These are phyloP conservation scores for Trichoderma asperellum DNA, from an alignment of 2,329 filamentous ascomycete genomes.

Conservation along the genomic window DNA sequence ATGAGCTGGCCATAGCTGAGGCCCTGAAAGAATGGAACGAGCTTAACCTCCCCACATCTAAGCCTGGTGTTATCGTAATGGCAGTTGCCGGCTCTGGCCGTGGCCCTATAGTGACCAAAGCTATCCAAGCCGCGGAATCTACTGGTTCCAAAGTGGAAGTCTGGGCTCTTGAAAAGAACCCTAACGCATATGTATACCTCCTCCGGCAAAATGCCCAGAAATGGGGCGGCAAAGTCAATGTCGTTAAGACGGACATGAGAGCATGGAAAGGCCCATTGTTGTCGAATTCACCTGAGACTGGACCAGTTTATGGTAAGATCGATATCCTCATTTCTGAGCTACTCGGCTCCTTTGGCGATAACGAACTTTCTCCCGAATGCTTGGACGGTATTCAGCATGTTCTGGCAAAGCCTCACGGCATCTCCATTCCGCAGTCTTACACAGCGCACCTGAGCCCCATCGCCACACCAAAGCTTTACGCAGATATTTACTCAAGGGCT, in stretches of 20 bases:
- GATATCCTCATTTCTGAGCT: constrained; percentile 95
- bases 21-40: constrained; percentile 80
- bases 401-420: constrained; percentile 75
- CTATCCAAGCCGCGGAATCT: constrained; percentile 75
- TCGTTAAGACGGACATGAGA: constrained; percentile 97
- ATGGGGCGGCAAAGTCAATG: constrained; percentile 81
- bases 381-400: constrained; percentile 94
- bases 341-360: constrained; percentile 93
- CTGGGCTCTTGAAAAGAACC: constrained; percentile 97
- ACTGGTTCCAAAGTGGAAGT: constrained; percentile 80
- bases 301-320: constrained; percentile 65
- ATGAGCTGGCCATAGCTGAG: constrained; percentile 80
- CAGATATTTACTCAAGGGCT: constrained; percentile 71
- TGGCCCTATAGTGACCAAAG: constrained; percentile 87
- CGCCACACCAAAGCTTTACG: constrained; percentile 80
- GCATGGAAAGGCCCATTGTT: constrained; percentile 83
- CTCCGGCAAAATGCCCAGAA: constrained; percentile 79
- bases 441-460: constrained; percentile 94
- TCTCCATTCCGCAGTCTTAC: constrained; percentile 92
- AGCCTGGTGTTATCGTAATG: constrained; percentile 74
- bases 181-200: constrained; percentile 92
- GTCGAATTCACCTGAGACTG: constrained; percentile 47
- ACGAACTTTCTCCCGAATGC: constrained; percentile 95
- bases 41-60: constrained; percentile 72
- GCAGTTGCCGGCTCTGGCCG: constrained; percentile 93